Evolutionary conservation across 495 filamentous ascomycete species (phyloP), one percentile per base, ranked within the genome.

Genomic region (Talaromyces liani): DNA sequence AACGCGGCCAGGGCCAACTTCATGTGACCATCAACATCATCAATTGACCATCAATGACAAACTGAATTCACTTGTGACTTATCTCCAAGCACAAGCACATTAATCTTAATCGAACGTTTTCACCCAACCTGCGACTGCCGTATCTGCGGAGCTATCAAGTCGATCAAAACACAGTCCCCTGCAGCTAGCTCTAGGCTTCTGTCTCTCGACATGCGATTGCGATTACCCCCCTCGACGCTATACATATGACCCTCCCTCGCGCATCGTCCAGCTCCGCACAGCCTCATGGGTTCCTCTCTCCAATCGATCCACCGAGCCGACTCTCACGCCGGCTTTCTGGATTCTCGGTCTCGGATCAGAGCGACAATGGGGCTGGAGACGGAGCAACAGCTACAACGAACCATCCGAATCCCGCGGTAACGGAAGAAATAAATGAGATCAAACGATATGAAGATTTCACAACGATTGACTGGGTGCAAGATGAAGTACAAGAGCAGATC

Each of bases 391-490:
- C 16, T 16, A 41, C 36, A 41, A 51, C 67, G 62, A 69, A 68
- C 55, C 60, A 67, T 51, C 73, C 73, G 29, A 65, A 85, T 62
- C 79, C 86, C 63, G 85, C 89, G 60, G 90, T 96, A 67, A 87
- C 90, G 54, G 93, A 98, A 72, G 94, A 98, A 78, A 96, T 98
- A 68, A 93, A 88, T 53, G 90, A 97, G 79, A 97, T 98, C 71
- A 96, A 97, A 75, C 85, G 95, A 76, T 98, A 98, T 78, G 94
- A 98, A 73, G 87, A 91, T 71, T 98, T 98, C 72, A 97, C 93
- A 4, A 98, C 94, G 0, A 98, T 98, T 84, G 93, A 98, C 73
- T 98, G 94, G 94, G 92, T 98, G 1, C 92, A 98, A 72, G 94
- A 98, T 85, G 93, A 93, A 2, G 88, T 93, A 14, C 88, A 92